Conservation (phyloP, 1,284 basidiomycete genomes). For the Macrocystidia cucumis region DNA sequence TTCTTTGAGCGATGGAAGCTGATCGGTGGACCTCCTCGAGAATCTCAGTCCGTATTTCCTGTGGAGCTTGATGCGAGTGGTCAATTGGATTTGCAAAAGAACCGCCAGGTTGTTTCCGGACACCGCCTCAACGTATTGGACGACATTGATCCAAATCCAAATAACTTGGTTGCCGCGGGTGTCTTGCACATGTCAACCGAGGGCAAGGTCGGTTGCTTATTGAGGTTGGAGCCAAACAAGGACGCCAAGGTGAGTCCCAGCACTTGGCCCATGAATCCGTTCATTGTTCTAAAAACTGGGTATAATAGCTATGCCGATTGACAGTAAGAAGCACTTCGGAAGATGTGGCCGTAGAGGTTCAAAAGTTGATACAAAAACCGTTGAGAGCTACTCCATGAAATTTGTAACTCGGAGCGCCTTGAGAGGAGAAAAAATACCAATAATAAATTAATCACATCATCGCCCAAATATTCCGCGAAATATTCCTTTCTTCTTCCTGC, state of each 20-base stretch:
- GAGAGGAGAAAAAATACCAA: constrained; percentile 13
- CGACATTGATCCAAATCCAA: constrained; percentile 81
- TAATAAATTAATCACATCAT: constrained; percentile 12
- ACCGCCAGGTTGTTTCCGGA: constrained; percentile 74
- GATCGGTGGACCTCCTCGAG: constrained; percentile 90
- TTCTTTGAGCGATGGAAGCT: constrained; percentile 99
- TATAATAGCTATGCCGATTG: constrained; percentile 76
- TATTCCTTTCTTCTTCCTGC: constrained; percentile 28
- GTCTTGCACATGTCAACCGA: constrained; percentile 83
- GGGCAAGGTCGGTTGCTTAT: constrained; percentile 93
- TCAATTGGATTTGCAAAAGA: constrained; percentile 66
- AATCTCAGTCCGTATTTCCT: constrained; percentile 85
- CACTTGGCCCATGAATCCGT: not conserved
- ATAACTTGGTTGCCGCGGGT: constrained; percentile 86
- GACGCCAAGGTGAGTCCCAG: constrained; percentile 79
- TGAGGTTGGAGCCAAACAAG: constrained; percentile 90
- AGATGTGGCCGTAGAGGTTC: constrained; percentile 77
- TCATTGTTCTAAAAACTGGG: constrained; percentile 3
- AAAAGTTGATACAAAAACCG: constrained; percentile 58
- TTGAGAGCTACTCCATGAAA: too few relatives aligned
- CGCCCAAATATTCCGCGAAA: constrained; percentile 27
- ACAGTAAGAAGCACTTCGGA: constrained; percentile 96
- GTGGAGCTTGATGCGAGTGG: constrained; percentile 63
- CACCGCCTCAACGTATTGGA: constrained; percentile 72
- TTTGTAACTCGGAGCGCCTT: too few relatives aligned